Evolutionary conservation across 2,329 filamentous ascomycete genomes (phyloP), one percentile per base, ranked within the genome.

Genomic region (Penicillium hesseltinei): DNA sequence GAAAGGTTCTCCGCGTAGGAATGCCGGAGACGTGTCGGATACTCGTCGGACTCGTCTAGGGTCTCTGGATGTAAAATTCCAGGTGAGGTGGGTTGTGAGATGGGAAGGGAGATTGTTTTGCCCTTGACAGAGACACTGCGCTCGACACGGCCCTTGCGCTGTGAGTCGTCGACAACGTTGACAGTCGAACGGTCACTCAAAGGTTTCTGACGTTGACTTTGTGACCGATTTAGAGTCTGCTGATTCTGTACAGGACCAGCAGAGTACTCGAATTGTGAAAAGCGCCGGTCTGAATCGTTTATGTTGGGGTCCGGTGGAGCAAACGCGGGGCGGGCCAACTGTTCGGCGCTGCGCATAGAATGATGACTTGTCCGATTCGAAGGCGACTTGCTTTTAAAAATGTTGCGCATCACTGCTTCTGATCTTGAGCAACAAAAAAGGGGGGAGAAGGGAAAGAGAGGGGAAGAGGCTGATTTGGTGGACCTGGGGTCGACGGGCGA

Each of bases 111-210:
- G 25, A 62, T 58, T 36, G 54, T 6, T 40, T 62, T 61, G 35
- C 52, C 57, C 54, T 65, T 72, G 39, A 71, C 52, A 35, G 70
- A 71, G 15, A 64, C 53, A 47, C 62, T 69, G 46, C 69, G 70
- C 42, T 69, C 69, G 40, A 71, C 48, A 21, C 67, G 56, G 59
- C 53, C 65, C 53, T 55, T 67, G 61, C 63, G 69, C 56, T 35
- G 33, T 35, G 66, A 63, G 44, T 71, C 64, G 38, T 66, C 62
- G 58, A 69, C 66, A 56, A 65, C 60, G 63, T 65, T 66, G 57
- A 66, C 58, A 21, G 62, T 57, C 45, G 60, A 54, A 54, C 59
- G 57, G 50, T 62, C 62, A 54, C 56, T 64, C 13, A 54, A 57
- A 27, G 48, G 49, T 39, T 61, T 61, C 50, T 66, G 65, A 47